These are phyloP conservation scores for Spiromastix sp. DNA, from an alignment of 2,329 filamentous ascomycete genomes.

Conservation along the genomic window DNA sequence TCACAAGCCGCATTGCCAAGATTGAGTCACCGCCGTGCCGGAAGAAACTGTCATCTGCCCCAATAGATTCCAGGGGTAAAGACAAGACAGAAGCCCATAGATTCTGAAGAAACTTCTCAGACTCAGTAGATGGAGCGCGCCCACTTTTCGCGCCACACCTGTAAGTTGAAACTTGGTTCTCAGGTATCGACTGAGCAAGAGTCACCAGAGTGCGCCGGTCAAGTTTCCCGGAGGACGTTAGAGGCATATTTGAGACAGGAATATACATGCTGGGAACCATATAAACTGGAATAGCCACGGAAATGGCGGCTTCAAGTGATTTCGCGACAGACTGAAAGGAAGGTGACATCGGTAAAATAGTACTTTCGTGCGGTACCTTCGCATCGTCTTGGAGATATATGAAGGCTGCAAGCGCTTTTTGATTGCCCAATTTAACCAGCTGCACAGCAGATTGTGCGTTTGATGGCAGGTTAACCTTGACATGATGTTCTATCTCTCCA, in stretches of 20 bases:
- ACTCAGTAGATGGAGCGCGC: not conserved
- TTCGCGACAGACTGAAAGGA: not conserved
- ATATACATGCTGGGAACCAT: not conserved
- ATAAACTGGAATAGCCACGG: not conserved
- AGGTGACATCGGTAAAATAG: not conserved
- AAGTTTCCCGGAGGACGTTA: not conserved
- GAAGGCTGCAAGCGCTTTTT: slow-evolving; percentile 59
- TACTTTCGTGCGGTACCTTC: not conserved
- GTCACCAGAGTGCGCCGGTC: not conserved
- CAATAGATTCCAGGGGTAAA: slow-evolving; percentile 3
- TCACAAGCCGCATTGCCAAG: slow-evolving; percentile 12
- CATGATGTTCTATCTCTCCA: slow-evolving; percentile 72
- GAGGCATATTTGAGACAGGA: not conserved
- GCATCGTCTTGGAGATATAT: slow-evolving; percentile 3
- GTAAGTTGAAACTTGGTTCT: not conserved
- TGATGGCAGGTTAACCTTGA: slow-evolving; percentile 53
- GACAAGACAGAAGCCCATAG: slow-evolving; percentile 9
- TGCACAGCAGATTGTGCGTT: slow-evolving; percentile 56
- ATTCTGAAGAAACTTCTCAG: slow-evolving; percentile 5
- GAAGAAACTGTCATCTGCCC: slow-evolving; percentile 7
- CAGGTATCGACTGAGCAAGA: not conserved
- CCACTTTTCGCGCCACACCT: not conserved
- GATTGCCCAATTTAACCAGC: slow-evolving; percentile 70
- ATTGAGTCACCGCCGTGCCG: slow-evolving; percentile 13
- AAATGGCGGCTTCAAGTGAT: not conserved